Evolutionary conservation across 148 eudicot genomes (phyloP).

Genomic region (Beta vulgaris): DNA sequence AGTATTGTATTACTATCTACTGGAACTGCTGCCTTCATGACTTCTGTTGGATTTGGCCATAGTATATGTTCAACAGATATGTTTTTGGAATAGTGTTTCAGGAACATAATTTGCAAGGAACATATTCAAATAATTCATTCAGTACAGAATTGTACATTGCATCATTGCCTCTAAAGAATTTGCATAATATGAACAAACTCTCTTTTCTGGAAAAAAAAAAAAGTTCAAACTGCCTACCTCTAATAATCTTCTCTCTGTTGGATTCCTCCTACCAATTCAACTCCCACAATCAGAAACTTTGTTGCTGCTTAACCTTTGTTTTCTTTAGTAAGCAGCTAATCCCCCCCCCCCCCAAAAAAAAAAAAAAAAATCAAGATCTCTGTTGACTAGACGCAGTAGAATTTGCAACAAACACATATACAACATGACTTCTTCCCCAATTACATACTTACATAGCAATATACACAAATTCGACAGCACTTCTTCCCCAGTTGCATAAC

Average conservation of each 20-base stretch:
- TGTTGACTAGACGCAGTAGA: background rate
- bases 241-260: background rate
- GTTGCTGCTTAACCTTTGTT: background rate
- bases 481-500: too few species aligned
- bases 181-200: background rate
- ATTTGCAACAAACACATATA: too few species aligned
- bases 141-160: background rate
- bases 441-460: too few species aligned
- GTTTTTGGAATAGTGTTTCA: too few species aligned
- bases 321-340: background rate
- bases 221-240: background rate
- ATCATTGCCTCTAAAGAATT: background rate
- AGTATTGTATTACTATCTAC: background rate
- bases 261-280: background rate
- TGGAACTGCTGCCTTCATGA: background rate
- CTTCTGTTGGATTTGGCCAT: background rate
- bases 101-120: background rate
- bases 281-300: background rate
- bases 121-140: background rate
- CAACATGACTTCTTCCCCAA: too few species aligned
- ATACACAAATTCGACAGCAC: too few species aligned
- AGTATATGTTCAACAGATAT: background rate
- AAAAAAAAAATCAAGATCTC: background rate
- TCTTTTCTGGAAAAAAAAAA: background rate
- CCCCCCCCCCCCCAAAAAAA: too few species aligned